phyloP scores from a whole-genome alignment of 108 stramenopile genomes.

The Chaetoceros tenuissimus region DNA sequence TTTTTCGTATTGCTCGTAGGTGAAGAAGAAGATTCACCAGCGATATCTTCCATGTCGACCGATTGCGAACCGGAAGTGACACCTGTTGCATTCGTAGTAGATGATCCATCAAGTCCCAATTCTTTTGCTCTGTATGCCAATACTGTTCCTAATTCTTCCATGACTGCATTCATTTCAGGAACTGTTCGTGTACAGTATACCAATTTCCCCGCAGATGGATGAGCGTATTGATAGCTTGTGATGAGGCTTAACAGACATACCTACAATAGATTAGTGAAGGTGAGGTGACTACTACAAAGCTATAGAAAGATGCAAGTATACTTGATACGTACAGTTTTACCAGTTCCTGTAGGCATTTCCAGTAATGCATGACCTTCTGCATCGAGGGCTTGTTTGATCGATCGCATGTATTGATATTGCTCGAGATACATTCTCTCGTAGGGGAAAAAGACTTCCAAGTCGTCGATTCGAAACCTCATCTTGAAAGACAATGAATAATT shows the following conservation, averaged over 20 bases:
- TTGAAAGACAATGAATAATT: neutral
- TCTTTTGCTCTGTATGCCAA: conserved; percentile 78
- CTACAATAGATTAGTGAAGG: no score
- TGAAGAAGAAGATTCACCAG: neutral
- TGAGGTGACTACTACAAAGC: no score
- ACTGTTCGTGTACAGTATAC: conserved; percentile 99
- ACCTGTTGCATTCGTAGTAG: conserved; percentile 1
- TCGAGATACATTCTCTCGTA: conserved; percentile 95
- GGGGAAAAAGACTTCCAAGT: conserved; percentile 98
- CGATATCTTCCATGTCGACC: conserved; percentile 28
- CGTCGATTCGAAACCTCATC: conserved; percentile 93
- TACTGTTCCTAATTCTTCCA: conserved; percentile 95
- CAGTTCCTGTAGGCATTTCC: conserved; percentile 96
- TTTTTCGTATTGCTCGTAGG: neutral
- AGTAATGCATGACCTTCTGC: conserved; percentile 94
- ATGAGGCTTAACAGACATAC: conserved; percentile 92
- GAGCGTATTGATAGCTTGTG: conserved; percentile 94
- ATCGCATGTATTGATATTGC: conserved; percentile 99
- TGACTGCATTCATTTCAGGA: conserved; percentile 98
- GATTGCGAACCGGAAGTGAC: neutral
- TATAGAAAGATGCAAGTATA: no score
- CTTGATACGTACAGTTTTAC: conserved; percentile 69
- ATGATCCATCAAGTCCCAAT: conserved; percentile 39
- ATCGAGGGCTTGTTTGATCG: conserved; percentile 94
- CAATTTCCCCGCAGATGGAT: conserved; percentile 89